Percentiles rank a stretch among this genome's conserved stretches.
These are phyloP conservation scores for Coemansia sp. DNA, from an alignment of 192 early-diverging fungal species.

Conservation along the genomic window DNA sequence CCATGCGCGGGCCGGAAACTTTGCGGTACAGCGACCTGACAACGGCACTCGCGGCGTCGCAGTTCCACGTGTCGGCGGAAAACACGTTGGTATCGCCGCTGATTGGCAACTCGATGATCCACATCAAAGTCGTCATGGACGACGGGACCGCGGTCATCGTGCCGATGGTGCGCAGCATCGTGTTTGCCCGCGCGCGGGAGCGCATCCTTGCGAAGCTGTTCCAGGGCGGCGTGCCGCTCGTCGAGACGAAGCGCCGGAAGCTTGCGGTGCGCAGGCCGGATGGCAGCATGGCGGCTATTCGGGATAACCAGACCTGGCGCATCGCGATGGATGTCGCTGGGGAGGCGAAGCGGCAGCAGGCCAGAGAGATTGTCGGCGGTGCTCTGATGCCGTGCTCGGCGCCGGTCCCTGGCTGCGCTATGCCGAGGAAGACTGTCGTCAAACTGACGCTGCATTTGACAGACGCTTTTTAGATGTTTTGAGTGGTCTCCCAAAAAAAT, in stretches of 20 bases:
- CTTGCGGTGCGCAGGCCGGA: constrained; percentile 22
- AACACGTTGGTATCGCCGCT: constrained; percentile 30
- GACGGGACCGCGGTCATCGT: constrained; percentile 17
- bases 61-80: constrained; percentile 17
- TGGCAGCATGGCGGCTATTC: constrained; percentile 20
- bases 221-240: constrained; percentile 38
- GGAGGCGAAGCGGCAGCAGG: background rate
- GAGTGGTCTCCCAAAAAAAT: too few species aligned
- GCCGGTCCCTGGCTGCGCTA: too few species aligned
- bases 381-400: too few species aligned
- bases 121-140: constrained; percentile 47
- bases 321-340: constrained; percentile 27
- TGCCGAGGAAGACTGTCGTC: too few species aligned
- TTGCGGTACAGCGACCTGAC: constrained; percentile 7
- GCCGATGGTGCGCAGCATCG: constrained; percentile 36
- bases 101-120: constrained; percentile 49
- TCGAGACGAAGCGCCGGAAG: constrained; percentile 34
- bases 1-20: background rate
- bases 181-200: constrained; percentile 49
- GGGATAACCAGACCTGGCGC: constrained; percentile 45
- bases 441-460: too few species aligned
- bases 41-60: constrained; percentile 23
- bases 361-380: background rate
- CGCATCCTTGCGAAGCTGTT: constrained; percentile 50
- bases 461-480: too few species aligned